Evolutionary conservation across 495 filamentous ascomycete genomes (phyloP).

Genomic region (Aspergillus taichungensis): DNA sequence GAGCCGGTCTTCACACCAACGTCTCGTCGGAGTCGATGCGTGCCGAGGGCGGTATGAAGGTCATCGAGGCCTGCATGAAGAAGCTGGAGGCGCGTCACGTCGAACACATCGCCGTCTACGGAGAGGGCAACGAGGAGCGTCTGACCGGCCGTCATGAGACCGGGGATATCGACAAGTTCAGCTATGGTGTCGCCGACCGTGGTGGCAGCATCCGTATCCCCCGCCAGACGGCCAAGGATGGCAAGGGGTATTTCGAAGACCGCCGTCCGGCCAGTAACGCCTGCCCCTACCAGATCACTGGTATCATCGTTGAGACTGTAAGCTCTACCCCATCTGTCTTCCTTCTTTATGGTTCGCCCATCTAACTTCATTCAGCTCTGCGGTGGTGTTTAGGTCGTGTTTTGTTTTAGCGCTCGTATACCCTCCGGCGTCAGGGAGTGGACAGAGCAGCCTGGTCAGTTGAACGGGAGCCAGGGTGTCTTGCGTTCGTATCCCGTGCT

Average conservation of each 20-base stretch:
- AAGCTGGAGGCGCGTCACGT: conserved; percentile 81
- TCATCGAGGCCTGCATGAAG: conserved; percentile 77
- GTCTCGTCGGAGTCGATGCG: conserved; percentile 84
- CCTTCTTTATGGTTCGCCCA: no score
- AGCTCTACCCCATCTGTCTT: no score
- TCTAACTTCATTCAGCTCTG: conserved; percentile 23
- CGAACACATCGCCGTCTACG: conserved; percentile 97
- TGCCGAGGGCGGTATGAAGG: conserved; percentile 87
- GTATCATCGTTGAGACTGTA: conserved; percentile 81
- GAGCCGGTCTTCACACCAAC: conserved; percentile 95
- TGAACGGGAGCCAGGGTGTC: neutral
- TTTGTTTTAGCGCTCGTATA: conserved; percentile 42
- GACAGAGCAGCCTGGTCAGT: conserved; percentile 31
- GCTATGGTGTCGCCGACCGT: conserved; percentile 92
- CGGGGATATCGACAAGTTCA: conserved; percentile 85
- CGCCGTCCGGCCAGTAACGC: conserved; percentile 90
- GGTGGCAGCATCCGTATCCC: conserved; percentile 92
- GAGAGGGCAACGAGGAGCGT: conserved; percentile 84
- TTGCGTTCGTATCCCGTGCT: conserved; percentile 15
- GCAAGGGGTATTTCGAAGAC: conserved; percentile 98
- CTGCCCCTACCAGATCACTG: conserved; percentile 93
- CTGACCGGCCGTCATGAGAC: conserved; percentile 97
- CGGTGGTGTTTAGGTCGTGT: conserved; percentile 34
- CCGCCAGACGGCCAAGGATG: conserved; percentile 79
- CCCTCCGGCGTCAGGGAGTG: conserved; percentile 36